A percentile compares a stretch with the other conserved stretches of the same genome.
phyloP scores from a whole-genome alignment of 2,329 filamentous ascomycete genomes.

The Fusarium buxicola region DNA sequence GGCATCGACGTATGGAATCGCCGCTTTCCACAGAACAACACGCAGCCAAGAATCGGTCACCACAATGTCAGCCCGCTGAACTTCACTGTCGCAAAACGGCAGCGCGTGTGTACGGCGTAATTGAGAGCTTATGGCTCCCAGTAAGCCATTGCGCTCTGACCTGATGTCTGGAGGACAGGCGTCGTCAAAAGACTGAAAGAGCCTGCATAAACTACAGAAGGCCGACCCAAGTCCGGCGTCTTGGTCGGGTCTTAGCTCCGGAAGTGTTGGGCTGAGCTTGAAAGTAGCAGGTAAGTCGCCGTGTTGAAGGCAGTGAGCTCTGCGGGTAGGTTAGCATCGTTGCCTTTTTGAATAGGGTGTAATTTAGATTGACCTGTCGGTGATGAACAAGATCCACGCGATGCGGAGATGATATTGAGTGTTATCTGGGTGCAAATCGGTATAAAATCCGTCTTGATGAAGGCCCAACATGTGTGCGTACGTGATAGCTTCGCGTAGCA shows the following conservation, averaged over 20 bases:
- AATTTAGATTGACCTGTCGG: constrained; percentile 3
- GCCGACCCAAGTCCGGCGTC: constrained; percentile 6
- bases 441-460: constrained; percentile 23
- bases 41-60: constrained; percentile 26
- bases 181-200: constrained; percentile 23
- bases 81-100: constrained; percentile 16
- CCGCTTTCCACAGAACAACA: constrained; percentile 27
- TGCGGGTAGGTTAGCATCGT: not conserved
- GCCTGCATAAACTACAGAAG: constrained; percentile 26
- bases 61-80: constrained; percentile 20
- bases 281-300: constrained; percentile 22
- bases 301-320: constrained; percentile 24
- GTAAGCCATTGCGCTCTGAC: constrained; percentile 6
- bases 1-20: constrained; percentile 15
- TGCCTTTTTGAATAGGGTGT: not conserved
- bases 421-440: not conserved
- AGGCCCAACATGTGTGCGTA: constrained; percentile 26
- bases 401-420: constrained; percentile 23
- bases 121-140: constrained; percentile 21
- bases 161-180: constrained; percentile 19
- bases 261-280: constrained; percentile 25
- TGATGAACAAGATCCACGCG: constrained; percentile 27
- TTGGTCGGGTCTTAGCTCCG: constrained; percentile 2
- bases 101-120: constrained; percentile 1
- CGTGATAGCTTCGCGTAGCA: constrained; percentile 21